Percentiles rank a stretch among this genome's conserved stretches.
Evolutionary conservation across 2,329 filamentous ascomycete species (phyloP).

Genomic region (Bipolaris zeicola): DNA sequence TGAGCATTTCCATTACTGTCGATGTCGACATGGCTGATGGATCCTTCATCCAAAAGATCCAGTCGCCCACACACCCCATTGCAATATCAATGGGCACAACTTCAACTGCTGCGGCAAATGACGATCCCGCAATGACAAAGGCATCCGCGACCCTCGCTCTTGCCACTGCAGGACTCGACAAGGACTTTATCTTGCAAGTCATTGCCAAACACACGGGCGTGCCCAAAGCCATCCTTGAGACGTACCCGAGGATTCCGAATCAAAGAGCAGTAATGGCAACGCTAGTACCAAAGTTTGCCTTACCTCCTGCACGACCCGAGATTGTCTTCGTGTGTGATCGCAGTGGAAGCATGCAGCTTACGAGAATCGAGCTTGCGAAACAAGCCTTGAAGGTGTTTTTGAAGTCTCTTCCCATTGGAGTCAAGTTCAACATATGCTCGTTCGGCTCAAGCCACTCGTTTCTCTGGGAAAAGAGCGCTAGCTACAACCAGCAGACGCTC

Average conservation of each 20-base stretch:
- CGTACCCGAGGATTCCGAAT: conserved; percentile 64
- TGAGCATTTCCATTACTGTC: conserved; percentile 61
- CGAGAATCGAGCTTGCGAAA: conserved; percentile 60
- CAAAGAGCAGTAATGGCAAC: conserved; percentile 73
- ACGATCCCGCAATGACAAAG: conserved; percentile 60
- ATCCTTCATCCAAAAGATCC: conserved; percentile 64
- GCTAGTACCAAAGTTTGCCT: conserved; percentile 70
- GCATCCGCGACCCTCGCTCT: conserved; percentile 67
- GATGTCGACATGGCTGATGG: conserved; percentile 64
- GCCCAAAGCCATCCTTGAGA: conserved; percentile 70
- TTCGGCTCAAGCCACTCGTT: conserved; percentile 61
- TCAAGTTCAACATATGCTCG: conserved; percentile 73
- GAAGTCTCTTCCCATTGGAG: conserved; percentile 67
- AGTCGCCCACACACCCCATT: conserved; percentile 72
- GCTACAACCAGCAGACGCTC: conserved; percentile 55
- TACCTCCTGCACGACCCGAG: conserved; percentile 63
- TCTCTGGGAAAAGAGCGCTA: conserved; percentile 56
- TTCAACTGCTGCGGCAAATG: conserved; percentile 52
- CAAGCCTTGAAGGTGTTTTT: conserved; percentile 67
- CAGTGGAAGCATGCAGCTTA: conserved; percentile 66
- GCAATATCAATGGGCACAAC: conserved; percentile 67
- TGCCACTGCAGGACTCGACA: conserved; percentile 59
- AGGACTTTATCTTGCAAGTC: conserved; percentile 71
- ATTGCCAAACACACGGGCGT: conserved; percentile 63
- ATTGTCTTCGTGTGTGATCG: conserved; percentile 76